phyloP scores from a whole-genome alignment of 2,329 filamentous ascomycete species.

The Botryotinia globosa region DNA sequence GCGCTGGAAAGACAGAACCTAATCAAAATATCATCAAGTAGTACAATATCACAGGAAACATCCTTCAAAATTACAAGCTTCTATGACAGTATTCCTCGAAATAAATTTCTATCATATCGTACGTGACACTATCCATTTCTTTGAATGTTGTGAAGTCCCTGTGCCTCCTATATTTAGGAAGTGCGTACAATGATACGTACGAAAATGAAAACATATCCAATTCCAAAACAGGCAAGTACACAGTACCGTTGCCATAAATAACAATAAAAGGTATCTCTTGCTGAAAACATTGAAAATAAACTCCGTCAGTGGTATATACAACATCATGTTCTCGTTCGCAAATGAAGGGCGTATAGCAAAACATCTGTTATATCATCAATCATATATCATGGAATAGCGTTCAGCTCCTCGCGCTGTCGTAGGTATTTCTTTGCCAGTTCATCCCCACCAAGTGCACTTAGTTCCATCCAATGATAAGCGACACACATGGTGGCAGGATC shows the following conservation, averaged over 20 bases:
- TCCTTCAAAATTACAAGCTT: background rate
- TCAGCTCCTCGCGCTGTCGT: constrained; percentile 52
- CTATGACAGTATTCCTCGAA: background rate
- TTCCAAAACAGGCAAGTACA: constrained; percentile 2
- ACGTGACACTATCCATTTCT: background rate
- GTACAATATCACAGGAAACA: background rate
- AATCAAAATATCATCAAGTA: background rate
- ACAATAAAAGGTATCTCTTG: constrained; percentile 21
- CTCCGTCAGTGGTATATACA: constrained; percentile 17
- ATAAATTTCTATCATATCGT: background rate
- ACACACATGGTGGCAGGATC: constrained; percentile 90
- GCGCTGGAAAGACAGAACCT: background rate
- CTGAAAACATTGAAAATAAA: constrained; percentile 13
- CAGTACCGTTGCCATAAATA: constrained; percentile 1
- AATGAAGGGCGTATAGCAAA: constrained; percentile 4
- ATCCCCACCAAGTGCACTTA: constrained; percentile 82
- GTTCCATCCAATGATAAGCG: constrained; percentile 96
- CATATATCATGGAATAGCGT: constrained; percentile 34
- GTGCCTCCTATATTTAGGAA: background rate
- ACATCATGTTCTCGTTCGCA: constrained; percentile 8
- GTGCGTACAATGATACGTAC: background rate
- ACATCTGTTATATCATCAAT: constrained; percentile 12
- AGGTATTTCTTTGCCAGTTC: constrained; percentile 79
- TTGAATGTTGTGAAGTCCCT: background rate
- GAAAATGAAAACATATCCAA: background rate